These are phyloP conservation scores for Ganoderma resinaceum DNA, from an alignment of 1,284 basidiomycete species.

Conservation along the genomic window DNA sequence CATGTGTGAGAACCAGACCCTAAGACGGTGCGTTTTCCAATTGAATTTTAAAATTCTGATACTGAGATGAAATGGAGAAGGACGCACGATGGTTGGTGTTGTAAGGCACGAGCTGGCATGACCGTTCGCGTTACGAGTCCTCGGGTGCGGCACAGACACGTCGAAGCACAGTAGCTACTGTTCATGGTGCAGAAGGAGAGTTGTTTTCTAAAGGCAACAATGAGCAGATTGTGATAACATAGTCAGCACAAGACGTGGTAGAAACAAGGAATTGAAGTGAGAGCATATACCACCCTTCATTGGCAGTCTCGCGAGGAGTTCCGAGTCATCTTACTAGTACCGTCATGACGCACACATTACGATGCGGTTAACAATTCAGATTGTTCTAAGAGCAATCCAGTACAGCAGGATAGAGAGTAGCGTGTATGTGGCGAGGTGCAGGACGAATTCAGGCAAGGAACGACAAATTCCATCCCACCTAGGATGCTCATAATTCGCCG, in stretches of 20 bases:
- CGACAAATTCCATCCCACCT: too few species aligned
- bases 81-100: slow-evolving; percentile 46
- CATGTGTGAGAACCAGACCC: slow-evolving; percentile 44
- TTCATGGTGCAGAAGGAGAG: slow-evolving; percentile 25
- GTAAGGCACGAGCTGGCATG: slow-evolving; percentile 44
- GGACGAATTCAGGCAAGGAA: neutral
- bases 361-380: too few species aligned
- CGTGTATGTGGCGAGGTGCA: neutral
- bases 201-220: slow-evolving; percentile 35
- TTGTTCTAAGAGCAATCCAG: too few species aligned
- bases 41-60: neutral
- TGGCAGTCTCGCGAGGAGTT: too few species aligned
- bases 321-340: too few species aligned
- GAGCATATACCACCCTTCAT: neutral
- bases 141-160: slow-evolving; percentile 44
- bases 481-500: too few species aligned
- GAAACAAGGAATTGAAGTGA: neutral
- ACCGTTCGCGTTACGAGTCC: too few species aligned
- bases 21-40: slow-evolving; percentile 37
- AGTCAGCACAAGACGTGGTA: neutral
- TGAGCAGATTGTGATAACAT: slow-evolving; percentile 4
- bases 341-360: too few species aligned
- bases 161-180: slow-evolving; percentile 42
- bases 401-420: neutral
- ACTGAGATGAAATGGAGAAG: too few species aligned